Base-by-base conservation (phyloP, 2,329 filamentous ascomycete species). In the Aspergillus uvarum region DNA sequence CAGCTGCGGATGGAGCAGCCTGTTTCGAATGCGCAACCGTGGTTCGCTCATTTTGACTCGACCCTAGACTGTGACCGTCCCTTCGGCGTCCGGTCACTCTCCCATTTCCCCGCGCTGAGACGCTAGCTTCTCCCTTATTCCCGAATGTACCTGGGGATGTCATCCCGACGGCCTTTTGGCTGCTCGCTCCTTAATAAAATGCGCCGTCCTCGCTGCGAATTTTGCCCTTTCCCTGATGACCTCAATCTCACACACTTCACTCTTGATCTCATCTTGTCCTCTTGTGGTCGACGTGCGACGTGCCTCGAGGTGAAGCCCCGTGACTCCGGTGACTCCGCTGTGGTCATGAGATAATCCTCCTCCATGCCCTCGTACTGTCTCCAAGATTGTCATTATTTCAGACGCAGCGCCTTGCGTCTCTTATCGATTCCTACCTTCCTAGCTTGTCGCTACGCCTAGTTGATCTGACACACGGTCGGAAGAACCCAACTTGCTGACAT, bases 371-470 rank as follows among this genome's bases (percentile, higher is more conserved):
- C 83, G 70, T 94, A 91, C 77, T 96, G 82, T 77, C 81, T 91
- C 59, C 89, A 95, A 83, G 90, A 96, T 78, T 96, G 90, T 72
- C 91, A 96, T 76, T 96, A 96, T 80, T 96, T 96, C 80, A 95
- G 91, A 82, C 91, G 91, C 82, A 96, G 89, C 77, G 90, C 91
- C 74, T 81, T 96, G 80, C 91, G 91, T 82, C 88, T 92, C 74
- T 82, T 96, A 69, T 94, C 90, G 73, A 87, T 96, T 70, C 85
- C 87, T 79, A 96, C 90, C 69, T 85, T 81, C 71, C 86, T 96
- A 76, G 91, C 89, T 67, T 88, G 89, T 68, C 81, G 91, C 57
- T 92, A 91, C 81, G 84, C 83, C 77, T 91, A 81, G 83, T 70
- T 74, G 65, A 77, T 68, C 58, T 42, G 4, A 47, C 14, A 19